A percentile compares a stretch with the other conserved stretches of the same genome.
Evolutionary conservation across 2,329 filamentous ascomycete species (phyloP).

Genomic region (Fusarium abutilonis): DNA sequence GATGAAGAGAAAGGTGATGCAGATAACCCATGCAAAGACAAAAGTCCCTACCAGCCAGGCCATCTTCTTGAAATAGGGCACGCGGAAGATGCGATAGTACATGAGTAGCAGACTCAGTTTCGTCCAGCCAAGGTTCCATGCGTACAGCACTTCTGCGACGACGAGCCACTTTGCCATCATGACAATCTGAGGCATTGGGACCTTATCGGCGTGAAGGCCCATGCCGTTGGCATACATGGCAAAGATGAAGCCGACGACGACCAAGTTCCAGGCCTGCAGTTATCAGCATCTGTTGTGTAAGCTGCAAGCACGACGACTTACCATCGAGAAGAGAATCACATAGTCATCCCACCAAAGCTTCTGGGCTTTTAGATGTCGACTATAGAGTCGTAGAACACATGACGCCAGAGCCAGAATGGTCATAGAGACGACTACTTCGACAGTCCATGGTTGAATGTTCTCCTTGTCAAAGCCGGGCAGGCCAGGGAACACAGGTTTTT

Average conservation of each 20-base stretch:
- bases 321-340: constrained; percentile 60
- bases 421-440: constrained; percentile 53
- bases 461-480: constrained; percentile 39
- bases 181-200: constrained; percentile 52
- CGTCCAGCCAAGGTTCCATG: constrained; percentile 59
- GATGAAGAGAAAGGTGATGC: constrained; percentile 60
- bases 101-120: constrained; percentile 62
- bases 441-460: constrained; percentile 56
- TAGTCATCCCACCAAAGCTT: constrained; percentile 63
- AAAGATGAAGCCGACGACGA: constrained; percentile 59
- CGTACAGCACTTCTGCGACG: constrained; percentile 59
- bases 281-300: background rate
- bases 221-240: constrained; percentile 58
- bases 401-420: constrained; percentile 53
- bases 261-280: constrained; percentile 52
- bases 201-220: constrained; percentile 57
- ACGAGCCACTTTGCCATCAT: constrained; percentile 59
- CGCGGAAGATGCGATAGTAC: constrained; percentile 63
- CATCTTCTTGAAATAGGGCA: constrained; percentile 55
- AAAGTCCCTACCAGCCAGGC: constrained; percentile 55
- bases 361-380: constrained; percentile 55
- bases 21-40: constrained; percentile 58
- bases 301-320: constrained; percentile 27
- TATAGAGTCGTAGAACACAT: constrained; percentile 54
- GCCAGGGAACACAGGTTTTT: constrained; percentile 35